A percentile compares a stretch with the other conserved stretches of the same genome.
These are phyloP conservation scores for Cladobotryum protrusum DNA, from an alignment of 2,329 filamentous ascomycete genomes.

Conservation along the genomic window DNA sequence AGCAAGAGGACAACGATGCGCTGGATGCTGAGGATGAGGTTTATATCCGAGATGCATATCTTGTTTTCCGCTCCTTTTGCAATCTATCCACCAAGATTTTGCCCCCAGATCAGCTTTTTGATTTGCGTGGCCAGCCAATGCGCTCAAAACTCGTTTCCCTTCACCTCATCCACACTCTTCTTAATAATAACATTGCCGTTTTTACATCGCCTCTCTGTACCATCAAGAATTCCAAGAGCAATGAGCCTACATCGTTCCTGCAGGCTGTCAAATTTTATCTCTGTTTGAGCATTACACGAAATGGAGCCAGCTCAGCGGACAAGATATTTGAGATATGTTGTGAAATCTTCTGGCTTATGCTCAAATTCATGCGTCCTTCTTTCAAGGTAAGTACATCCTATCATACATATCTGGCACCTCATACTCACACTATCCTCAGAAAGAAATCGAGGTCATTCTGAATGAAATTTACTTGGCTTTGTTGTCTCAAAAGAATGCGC, in stretches of 20 bases:
- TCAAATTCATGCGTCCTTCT: conserved; percentile 85
- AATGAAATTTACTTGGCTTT: conserved; percentile 96
- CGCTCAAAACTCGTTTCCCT: conserved; percentile 92
- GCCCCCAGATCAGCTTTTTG: conserved; percentile 83
- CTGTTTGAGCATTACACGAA: conserved; percentile 88
- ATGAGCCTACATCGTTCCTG: conserved; percentile 82
- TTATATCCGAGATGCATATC: conserved; percentile 92
- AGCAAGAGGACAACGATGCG: conserved; percentile 52
- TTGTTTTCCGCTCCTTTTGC: conserved; percentile 96
- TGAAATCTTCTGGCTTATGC: conserved; percentile 97
- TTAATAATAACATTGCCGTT: conserved; percentile 88
- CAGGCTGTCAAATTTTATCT: conserved; percentile 97
- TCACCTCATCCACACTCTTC: conserved; percentile 87
- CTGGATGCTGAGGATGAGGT: conserved; percentile 81
- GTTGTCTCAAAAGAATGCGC: conserved; percentile 79
- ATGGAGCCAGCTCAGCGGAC: conserved; percentile 88
- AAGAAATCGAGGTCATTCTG: conserved; percentile 95
- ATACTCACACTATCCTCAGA: conserved; percentile 44
- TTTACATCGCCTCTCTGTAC: conserved; percentile 90
- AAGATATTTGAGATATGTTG: conserved; percentile 91
- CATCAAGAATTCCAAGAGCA: conserved; percentile 84
- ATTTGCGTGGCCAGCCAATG: conserved; percentile 92
- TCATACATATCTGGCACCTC: not conserved
- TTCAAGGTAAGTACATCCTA: conserved; percentile 62
- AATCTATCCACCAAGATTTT: conserved; percentile 92